Conservation (phyloP, 2,329 filamentous ascomycete species). For the Paecilomyces variotii region DNA sequence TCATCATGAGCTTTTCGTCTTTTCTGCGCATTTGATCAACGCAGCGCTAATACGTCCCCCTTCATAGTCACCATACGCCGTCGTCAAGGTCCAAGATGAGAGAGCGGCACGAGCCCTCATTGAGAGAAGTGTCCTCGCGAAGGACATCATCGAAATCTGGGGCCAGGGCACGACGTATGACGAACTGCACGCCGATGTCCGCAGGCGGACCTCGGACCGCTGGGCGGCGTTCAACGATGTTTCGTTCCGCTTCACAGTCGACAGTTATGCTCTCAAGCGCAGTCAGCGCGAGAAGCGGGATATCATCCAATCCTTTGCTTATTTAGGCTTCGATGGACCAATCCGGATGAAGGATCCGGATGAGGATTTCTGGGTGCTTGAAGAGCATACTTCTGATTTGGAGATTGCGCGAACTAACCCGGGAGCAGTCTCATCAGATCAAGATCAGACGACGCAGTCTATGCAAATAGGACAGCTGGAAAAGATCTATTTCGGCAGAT, state of each 20-base stretch:
- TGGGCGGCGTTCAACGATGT: constrained; percentile 59
- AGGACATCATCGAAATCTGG: constrained; percentile 86
- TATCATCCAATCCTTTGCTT: constrained; percentile 75
- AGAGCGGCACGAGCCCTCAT: constrained; percentile 60
- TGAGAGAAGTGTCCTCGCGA: constrained; percentile 68
- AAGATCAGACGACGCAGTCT: constrained; percentile 27
- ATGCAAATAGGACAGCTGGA: constrained; percentile 48
- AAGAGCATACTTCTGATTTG: constrained; percentile 60
- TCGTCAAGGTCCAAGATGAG: constrained; percentile 61
- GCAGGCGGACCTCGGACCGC: constrained; percentile 48
- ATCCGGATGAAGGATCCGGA: constrained; percentile 70
- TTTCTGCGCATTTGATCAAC: constrained; percentile 5
- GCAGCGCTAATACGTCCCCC: constrained; percentile 6
- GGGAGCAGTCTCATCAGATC: not conserved
- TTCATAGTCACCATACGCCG: constrained; percentile 75
- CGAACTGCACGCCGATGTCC: constrained; percentile 60
- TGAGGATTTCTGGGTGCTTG: constrained; percentile 70
- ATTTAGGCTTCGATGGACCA: constrained; percentile 67
- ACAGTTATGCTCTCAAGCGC: constrained; percentile 71
- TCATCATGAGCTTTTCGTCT: not conserved
- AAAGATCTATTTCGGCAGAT: constrained; percentile 63
- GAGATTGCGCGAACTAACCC: constrained; percentile 4
- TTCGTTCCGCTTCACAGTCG: constrained; percentile 78
- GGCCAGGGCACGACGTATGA: constrained; percentile 61
- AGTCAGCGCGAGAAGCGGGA: constrained; percentile 54